Base-by-base conservation (phyloP, 192 early-diverging fungal species). In the Entomortierella parvispora region DNA sequence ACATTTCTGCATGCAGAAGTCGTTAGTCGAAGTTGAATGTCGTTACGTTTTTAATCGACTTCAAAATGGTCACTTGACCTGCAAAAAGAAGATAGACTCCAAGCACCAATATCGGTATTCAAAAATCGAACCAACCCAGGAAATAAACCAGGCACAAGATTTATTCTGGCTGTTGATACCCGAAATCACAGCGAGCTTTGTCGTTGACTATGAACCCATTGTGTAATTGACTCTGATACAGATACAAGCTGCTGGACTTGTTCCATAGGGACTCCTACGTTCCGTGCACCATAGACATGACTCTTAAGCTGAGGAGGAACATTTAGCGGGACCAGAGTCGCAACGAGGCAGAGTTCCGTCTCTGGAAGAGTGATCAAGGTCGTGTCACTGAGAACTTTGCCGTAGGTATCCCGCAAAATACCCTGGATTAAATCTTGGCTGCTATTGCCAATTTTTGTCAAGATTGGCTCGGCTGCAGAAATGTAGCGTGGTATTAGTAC, bases 161-260 rank as follows among this genome's bases (percentile, higher is more conserved):
- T 33, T 23, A 15, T 3, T 51, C 28, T 79, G 70, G 4, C n/a
- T n/a, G n/a, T n/a, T n/a, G n/a, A n/a, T n/a, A n/a, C n/a, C n/a
- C n/a, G n/a, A n/a, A n/a, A n/a, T n/a, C n/a, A n/a, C n/a, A 79
- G 57, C 10, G 65, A 76, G 20, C 71, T 76, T 76, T 70, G 50
- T 75, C 71, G 43, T 54, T 70, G 68, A 29, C 28, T 17, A 37
- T 60, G 68, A 23, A 56, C 57, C 76, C 68, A 79, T 14, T 44
- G 40, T 4, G 76, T 70, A 4, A 79, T 65, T 25, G 60, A 32
- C 15, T 58, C 68, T n/a, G 68, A 67, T 11, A 71, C 76, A 37
- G 61, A 18, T 1, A 79, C 68, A 2, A 79, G 48, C 28, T 68
- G 65, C 26, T 65, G 66, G 12, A 79, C 58, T 53, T 68, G 71